A percentile compares a stretch with the other conserved stretches of the same genome.
phyloP scores from a whole-genome alignment of 176 grass and related monocot species.

The Miscanthus lutarioriparius region DNA sequence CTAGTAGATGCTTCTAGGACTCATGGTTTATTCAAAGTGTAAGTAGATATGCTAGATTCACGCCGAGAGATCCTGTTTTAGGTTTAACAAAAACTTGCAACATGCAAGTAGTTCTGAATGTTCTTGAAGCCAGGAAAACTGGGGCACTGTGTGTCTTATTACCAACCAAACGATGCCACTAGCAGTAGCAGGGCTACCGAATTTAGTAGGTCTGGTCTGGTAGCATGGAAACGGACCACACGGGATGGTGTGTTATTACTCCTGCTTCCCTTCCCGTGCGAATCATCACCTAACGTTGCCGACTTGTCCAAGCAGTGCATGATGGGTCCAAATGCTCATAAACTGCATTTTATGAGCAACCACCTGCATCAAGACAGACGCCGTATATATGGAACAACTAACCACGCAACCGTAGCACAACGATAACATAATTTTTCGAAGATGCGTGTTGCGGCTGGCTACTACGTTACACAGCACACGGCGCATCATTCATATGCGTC shows the following conservation, averaged over 20 bases:
- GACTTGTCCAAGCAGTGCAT: background rate
- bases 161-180: background rate
- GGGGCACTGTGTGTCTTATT: background rate
- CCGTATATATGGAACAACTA: background rate
- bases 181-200: background rate
- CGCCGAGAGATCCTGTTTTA: too few species aligned
- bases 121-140: background rate
- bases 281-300: background rate
- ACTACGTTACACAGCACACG: background rate
- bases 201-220: background rate
- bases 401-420: background rate
- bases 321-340: background rate
- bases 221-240: background rate
- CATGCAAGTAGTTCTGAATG: background rate
- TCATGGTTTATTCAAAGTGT: too few species aligned
- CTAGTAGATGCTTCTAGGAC: too few species aligned
- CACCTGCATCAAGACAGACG: background rate
- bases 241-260: background rate
- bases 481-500: background rate
- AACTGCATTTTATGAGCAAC: too few species aligned
- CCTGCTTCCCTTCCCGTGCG: background rate
- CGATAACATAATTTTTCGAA: constrained; percentile 21
- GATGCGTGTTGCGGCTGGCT: constrained; percentile 6
- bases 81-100: background rate
- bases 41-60: too few species aligned